Evolutionary conservation across 2,329 filamentous ascomycete species (phyloP), one percentile per base, ranked within the genome.

Genomic region (Blastomyces silverae): DNA sequence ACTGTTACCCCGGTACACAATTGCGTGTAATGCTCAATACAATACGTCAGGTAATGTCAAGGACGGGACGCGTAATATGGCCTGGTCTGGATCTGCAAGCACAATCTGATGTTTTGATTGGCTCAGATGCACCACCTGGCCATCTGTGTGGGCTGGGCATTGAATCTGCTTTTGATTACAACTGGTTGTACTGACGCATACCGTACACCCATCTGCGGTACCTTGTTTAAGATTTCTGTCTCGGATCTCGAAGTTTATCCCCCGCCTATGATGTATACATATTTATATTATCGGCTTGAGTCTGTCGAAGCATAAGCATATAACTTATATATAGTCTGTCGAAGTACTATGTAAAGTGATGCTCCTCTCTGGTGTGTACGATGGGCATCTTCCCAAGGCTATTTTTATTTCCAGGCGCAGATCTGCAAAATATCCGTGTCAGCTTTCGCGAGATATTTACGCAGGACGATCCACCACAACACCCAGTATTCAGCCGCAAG

Each of bases 41-140:
- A 4, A 11, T 57, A 39, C 28, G 3, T 3, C 17, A 3, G 6
- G 56, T 39, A 58, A 58, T 39, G 11, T 22, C n/a, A 37, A n/a
- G 15, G 56, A 7, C 37, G 17, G 56, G 56, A 59, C 56, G 37
- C 56, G 56, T 59, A 59, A 59, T n/a, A 44, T 15, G 31, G 34
- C 17, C 20, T n/a, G 6, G 56, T 44, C 55, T 58, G 42, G 42
- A 44, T 44, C 39, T 17, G 39, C 39, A 15, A 15, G 39, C 39
- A 44, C 15, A 13, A 44, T 44, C 39, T 6, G 42, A 20, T 20
- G 42, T 44, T 44, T 44, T 44, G 42, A 44, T 44, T 44, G 42
- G 42, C 42, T 17, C 42, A 44, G 13, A 44, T 10, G 8, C 34
- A 10, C 7, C 34, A 37, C 34, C 10, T 1, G 34, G 34, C 8